phyloP scores from a whole-genome alignment of 2,329 filamentous ascomycete species.

The Botrytis fragariae region DNA sequence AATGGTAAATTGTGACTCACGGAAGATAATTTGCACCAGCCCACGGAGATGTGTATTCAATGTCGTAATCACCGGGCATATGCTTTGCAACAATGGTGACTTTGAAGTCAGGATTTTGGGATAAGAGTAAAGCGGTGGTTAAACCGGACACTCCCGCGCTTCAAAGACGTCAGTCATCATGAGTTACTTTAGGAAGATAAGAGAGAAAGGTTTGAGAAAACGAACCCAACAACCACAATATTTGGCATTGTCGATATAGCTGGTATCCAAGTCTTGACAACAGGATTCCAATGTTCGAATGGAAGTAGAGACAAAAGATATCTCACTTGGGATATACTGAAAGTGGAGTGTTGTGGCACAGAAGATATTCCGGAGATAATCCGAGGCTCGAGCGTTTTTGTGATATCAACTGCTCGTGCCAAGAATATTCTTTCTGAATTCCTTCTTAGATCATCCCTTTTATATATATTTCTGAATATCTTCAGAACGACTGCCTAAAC shows the following conservation, averaged over 20 bases:
- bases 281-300: background rate
- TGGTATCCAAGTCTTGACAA: background rate
- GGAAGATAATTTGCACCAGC: conserved; percentile 79
- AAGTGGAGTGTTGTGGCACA: background rate
- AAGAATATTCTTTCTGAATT: background rate
- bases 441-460: background rate
- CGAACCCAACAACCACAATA: conserved; percentile 42
- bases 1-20: conserved; percentile 46
- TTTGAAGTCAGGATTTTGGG: conserved; percentile 52
- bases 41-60: conserved; percentile 88
- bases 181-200: conserved; percentile 6
- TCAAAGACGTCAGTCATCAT: conserved; percentile 14
- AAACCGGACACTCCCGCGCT: conserved; percentile 66
- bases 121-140: conserved; percentile 62
- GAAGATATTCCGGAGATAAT: background rate
- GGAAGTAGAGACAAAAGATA: background rate
- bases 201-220: conserved; percentile 19
- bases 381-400: background rate
- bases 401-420: background rate
- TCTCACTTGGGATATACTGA: background rate
- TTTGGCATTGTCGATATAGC: conserved; percentile 35
- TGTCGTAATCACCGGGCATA: conserved; percentile 90
- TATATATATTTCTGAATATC: background rate
- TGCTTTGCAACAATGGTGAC: conserved; percentile 79
- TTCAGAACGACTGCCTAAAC: background rate